Evolutionary conservation across 768 basidiomycete species (phyloP), one percentile per base, ranked within the genome.

Genomic region (Leccinum barrowsii): DNA sequence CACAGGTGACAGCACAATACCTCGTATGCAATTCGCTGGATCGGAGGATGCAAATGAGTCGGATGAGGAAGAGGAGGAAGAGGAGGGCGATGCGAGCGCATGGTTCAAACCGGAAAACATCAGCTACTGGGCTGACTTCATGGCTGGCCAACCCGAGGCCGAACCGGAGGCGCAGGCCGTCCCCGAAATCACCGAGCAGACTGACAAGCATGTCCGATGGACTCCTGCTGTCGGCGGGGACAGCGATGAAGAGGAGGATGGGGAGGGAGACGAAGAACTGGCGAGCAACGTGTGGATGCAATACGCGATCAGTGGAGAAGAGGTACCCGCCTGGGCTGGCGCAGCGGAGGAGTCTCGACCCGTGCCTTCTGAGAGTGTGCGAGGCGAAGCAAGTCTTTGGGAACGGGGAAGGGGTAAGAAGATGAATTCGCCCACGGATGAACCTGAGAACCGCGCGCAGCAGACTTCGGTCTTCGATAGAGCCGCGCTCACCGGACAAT

Each of bases 71-170:
- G 68, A 64, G 0, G 70, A 72, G 2, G 68, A 64, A 0, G 70
- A 72, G 2, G 68, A 67, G 32, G 61, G 17, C 8, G 64, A 65
- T 19, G 57, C 56, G 58, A 67, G 52, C 24, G 35, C 56, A 6
- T 74, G 65, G 73, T 63, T 66, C 35, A 59, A 66, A 19, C 67
- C 69, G 5, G 68, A 65, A 7, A 56, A 64, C 40, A 44, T 64
- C 17, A 62, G 37, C 52, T 73, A 74, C 54, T 73, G 73, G 73
- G 64, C 57, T n/a, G 69, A 65, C 42, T 54, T 74, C 15, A 60
- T 71, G 58, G 67, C 50, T 24, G 60, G 65, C 3, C 59, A 57
- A 7, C 2, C 66, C 15, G 63, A 63, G 51, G 12, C 50, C 13
- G 61, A 65, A 22, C 13, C 56, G 15, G 61, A 63, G 34, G 8